These are phyloP conservation scores for Comarum palustre DNA, from an alignment of 306 rosid species.

Conservation along the genomic window DNA sequence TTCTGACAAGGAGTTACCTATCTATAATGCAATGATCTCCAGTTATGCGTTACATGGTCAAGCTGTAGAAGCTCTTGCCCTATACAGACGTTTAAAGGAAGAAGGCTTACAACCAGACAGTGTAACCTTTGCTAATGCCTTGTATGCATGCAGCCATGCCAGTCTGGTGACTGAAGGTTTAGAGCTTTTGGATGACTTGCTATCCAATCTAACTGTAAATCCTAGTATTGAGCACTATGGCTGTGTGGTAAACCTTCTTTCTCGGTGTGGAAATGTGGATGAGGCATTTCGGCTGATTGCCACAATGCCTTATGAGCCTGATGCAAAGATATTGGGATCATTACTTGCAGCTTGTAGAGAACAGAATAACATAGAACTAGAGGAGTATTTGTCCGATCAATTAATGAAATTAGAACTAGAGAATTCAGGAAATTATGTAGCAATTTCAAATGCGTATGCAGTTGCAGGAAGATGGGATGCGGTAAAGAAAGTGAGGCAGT, in stretches of 20 bases:
- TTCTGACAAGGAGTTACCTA: conserved; percentile 45
- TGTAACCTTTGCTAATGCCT: conserved; percentile 55
- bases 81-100: conserved; percentile 41
- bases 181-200: conserved; percentile 62
- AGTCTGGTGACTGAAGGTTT: conserved; percentile 55
- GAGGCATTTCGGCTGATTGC: conserved; percentile 56
- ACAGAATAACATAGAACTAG: conserved; percentile 52
- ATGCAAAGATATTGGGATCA: conserved; percentile 70
- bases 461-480: conserved; percentile 64
- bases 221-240: conserved; percentile 66
- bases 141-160: conserved; percentile 71
- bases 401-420: conserved; percentile 56
- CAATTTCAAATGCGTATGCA: conserved; percentile 69
- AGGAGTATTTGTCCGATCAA: conserved; percentile 45
- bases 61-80: conserved; percentile 55
- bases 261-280: conserved; percentile 50
- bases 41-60: conserved; percentile 70
- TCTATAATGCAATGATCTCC: conserved; percentile 74
- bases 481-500: conserved; percentile 50
- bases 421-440: conserved; percentile 77
- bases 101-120: conserved; percentile 49
- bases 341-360: conserved; percentile 60
- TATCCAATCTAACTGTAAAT: conserved; percentile 44
- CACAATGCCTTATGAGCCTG: conserved; percentile 60
- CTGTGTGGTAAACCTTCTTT: conserved; percentile 64